phyloP scores from a whole-genome alignment of 805 yeast genomes.

The Pichia eremophila region DNA sequence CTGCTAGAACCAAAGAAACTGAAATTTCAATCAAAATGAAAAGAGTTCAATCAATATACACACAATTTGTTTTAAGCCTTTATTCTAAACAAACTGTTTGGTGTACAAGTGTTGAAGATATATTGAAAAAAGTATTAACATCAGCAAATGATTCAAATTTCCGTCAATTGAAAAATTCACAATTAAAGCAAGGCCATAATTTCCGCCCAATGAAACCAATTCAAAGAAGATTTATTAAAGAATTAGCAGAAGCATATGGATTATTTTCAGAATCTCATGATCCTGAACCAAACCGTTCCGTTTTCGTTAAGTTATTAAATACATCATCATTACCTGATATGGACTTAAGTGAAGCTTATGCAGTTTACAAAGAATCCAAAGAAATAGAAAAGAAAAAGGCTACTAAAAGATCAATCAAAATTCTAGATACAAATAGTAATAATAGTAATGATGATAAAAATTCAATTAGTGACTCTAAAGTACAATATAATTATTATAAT shows the following conservation, averaged over 20 bases:
- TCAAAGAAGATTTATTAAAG: slow-evolving; percentile 65
- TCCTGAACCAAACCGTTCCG: slow-evolving; percentile 69
- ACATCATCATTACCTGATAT: slow-evolving; percentile 32
- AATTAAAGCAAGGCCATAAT: slow-evolving; percentile 30
- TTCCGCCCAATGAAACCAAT: slow-evolving; percentile 67
- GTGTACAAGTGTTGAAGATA: slow-evolving; percentile 56
- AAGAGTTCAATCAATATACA: slow-evolving; percentile 29
- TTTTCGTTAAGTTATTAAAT: slow-evolving; percentile 39
- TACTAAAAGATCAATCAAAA: not conserved
- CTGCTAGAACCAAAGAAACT: slow-evolving; percentile 7
- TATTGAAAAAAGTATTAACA: slow-evolving; percentile 34
- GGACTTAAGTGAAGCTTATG: slow-evolving; percentile 37
- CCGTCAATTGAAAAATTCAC: not conserved
- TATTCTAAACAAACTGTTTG: slow-evolving; percentile 52
- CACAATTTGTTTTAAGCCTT: slow-evolving; percentile 36
- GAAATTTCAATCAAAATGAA: slow-evolving; percentile 18
- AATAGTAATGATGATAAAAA: not conserved
- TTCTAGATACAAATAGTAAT: not conserved
- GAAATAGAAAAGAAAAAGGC: slow-evolving; percentile 21
- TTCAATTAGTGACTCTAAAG: not conserved
- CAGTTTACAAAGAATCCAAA: slow-evolving; percentile 24
- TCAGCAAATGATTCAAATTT: slow-evolving; percentile 3
- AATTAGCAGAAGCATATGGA: slow-evolving; percentile 48
- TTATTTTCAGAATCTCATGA: slow-evolving; percentile 70
- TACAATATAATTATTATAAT: slow-evolving; percentile 31